phyloP scores from a whole-genome alignment of 164 flowering plant species.

The Malania oleifera region DNA sequence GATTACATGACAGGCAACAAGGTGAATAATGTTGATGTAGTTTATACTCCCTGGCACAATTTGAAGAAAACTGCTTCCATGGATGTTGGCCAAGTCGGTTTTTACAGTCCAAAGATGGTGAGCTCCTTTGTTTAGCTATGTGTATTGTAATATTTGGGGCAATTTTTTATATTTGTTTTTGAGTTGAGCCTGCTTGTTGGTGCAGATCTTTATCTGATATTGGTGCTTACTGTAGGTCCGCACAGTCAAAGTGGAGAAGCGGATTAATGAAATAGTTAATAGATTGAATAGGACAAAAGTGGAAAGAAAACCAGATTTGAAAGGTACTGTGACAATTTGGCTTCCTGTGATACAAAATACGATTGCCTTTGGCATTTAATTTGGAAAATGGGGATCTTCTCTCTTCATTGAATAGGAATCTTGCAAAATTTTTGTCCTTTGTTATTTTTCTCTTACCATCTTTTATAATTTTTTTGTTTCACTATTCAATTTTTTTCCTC shows the following conservation, averaged over 20 bases:
- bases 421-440: no score
- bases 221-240: background rate
- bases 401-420: no score
- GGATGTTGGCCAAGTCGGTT: conserved; percentile 10
- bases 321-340: background rate
- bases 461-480: no score
- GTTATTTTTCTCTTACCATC: no score
- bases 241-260: conserved; percentile 4
- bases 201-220: background rate
- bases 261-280: conserved; percentile 3
- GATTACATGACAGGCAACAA: background rate
- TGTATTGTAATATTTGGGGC: background rate
- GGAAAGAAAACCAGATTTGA: conserved; percentile 2
- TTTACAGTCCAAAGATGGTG: conserved; percentile 7
- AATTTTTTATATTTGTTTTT: background rate
- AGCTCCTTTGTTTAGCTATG: background rate
- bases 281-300: conserved; percentile 8
- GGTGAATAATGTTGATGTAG: conserved; percentile 6
- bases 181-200: background rate
- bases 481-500: no score
- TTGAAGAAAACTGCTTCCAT: conserved; percentile 5
- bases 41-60: conserved; percentile 7
- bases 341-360: background rate
- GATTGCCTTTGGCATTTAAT: background rate
- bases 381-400: no score